Evolutionary conservation across 2,329 filamentous ascomycete species (phyloP), one percentile per base, ranked within the genome.

Genomic region (Trichoderma citrinoviride): DNA sequence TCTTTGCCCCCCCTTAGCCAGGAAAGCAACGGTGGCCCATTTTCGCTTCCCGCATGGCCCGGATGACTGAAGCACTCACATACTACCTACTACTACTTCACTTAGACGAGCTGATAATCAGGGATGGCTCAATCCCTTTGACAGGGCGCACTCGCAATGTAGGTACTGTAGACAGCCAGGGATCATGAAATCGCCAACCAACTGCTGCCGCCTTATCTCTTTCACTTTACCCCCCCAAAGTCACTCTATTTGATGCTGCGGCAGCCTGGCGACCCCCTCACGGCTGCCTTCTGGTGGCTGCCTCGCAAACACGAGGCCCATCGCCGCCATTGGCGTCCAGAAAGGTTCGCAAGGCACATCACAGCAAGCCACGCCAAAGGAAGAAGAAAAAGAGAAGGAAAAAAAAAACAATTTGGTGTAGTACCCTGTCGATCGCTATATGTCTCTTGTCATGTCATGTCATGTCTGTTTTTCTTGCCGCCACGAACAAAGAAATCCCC

Each of bases 251-350:
- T 44, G 29, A 33, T 37, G 10, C 58, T 37, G 60, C 44, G 58
- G 37, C 60, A 66, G 58, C 58, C 58, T 62, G 46, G 27, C 37
- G 37, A 66, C 58, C 60, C 52, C 46, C 56, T 33, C 27, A 6
- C 21, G n/a, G 7, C 23, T 52, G n/a, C 17, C 52, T 37, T 44
- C 46, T 53, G 41, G 58, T 62, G 58, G 49, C 27, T 62, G 58
- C 33, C 40, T 62, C 49, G 58, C 58, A 46, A 46, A 37, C 57
- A 62, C 23, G 40, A 54, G 46, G 49, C 58, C n/a, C 25, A 54
- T 37, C 19, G 58, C 44, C 55, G 41, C 43, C n/a, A 46, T 47
- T 55, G 53, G 53, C 15, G 2, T 15, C 23, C n/a, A n/a, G 12
- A 57, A 57, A 57, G 23, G 47, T 37, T 44, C 27, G 55, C 43